Base-by-base conservation (phyloP, 345 rosid genomes). In the Eucalyptus sp. region DNA sequence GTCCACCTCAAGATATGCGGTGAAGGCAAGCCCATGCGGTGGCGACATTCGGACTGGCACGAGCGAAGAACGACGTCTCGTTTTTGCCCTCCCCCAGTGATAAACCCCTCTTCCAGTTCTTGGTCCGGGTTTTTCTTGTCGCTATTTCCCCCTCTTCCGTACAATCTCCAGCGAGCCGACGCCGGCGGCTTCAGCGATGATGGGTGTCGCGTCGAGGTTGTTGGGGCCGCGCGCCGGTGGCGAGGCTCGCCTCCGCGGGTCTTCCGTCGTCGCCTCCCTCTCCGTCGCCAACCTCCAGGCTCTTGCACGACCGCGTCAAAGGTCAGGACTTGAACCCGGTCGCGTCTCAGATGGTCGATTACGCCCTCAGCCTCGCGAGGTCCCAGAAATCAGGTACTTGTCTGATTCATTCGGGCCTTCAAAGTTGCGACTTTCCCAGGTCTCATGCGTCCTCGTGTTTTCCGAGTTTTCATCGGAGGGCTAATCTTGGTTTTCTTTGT, bases 311-410 rank as follows among this genome's bases (percentile, higher is more conserved):
- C 25, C 91, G 90, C 88, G 90, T 90, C 93, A 90, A 88, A 51
- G 94, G 92, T 84, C 89, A 91, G 31, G 91, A 91, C 89, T 92
- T 92, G 10, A 94, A 92, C 87, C 97, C 98, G 62, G 98, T 96
- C 88, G 94, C 96, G 46, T 90, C 94, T 88, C 98, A 98, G 93
- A 97, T 96, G 99, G 95, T 98, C 54, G 94, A 95, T 89, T 96
- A 95, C 91, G 98, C 97, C 89, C 95, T 95, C 88, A 92, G 99
- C 14, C 96, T 94, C 86, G 95, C 96, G 71, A 93, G 94, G 87
- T 93, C 97, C 80, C 93, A 94, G 88, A 95, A 92, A 89, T 93
- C 99, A 94, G 98, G 99, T 96, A 10, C 52, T 68, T 58, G 8
- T 10, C 79, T 8, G 24, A 68, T 31, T 68, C 24, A 33, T 68